Conservation (phyloP, 106 monocot genomes). For the Allium sativum region DNA sequence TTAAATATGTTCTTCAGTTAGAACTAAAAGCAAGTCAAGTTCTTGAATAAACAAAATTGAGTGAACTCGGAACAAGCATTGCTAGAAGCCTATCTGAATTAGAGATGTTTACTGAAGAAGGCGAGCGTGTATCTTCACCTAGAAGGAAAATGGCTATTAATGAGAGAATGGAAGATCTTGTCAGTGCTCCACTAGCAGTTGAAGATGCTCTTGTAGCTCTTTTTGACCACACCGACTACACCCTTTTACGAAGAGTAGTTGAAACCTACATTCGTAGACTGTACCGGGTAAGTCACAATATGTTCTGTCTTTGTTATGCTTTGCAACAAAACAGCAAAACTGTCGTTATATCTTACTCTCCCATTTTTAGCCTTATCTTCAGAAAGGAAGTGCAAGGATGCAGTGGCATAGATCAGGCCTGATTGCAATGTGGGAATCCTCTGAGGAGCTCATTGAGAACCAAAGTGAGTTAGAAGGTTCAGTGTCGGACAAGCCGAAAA, state of each 20-base stretch:
- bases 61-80: constrained; percentile 85
- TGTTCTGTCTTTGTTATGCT: no score
- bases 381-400: constrained; percentile 84
- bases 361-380: constrained; percentile 71
- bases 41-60: constrained; percentile 95
- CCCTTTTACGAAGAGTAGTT: constrained; percentile 88
- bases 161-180: constrained; percentile 98
- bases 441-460: constrained; percentile 83
- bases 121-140: constrained; percentile 73
- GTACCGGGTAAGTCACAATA: constrained; percentile 52
- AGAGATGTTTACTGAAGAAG: constrained; percentile 99
- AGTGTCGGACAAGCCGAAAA: constrained; percentile 12
- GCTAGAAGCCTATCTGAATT: constrained; percentile 88
- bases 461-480: constrained; percentile 27
- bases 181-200: constrained; percentile 79
- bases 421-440: constrained; percentile 92
- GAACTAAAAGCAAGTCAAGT: constrained; percentile 93
- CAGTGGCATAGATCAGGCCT: constrained; percentile 91
- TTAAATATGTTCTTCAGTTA: constrained; percentile 36
- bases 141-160: constrained; percentile 88
- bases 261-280: constrained; percentile 91
- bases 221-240: constrained; percentile 91
- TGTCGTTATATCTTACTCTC: constrained; percentile 2
- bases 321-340: no score
- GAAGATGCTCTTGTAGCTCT: constrained; percentile 96